A percentile compares a stretch with the other conserved stretches of the same genome.
phyloP scores from a whole-genome alignment of 768 basidiomycete genomes.

The Arthromyces matolae region DNA sequence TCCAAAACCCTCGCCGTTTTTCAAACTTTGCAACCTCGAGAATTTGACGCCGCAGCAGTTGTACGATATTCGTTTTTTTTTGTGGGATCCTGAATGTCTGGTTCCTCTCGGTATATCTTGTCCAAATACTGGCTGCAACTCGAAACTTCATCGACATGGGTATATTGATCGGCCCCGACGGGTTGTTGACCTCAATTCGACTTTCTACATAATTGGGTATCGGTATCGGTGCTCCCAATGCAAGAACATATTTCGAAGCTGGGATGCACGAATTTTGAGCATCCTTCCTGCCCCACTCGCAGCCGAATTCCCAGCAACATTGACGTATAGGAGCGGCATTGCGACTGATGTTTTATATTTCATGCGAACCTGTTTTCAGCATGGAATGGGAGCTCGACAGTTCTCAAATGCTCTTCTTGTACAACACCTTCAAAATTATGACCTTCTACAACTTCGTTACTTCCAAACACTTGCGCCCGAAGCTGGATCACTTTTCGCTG shows the following conservation, averaged over 20 bases:
- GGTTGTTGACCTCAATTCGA: slow-evolving; percentile 12
- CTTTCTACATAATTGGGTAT: slow-evolving; percentile 15
- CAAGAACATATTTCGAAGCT: slow-evolving; percentile 8
- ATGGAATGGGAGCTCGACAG: slow-evolving; percentile 23
- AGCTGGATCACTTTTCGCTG: background rate
- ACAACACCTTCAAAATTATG: slow-evolving; percentile 19
- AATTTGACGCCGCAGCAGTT: slow-evolving; percentile 10
- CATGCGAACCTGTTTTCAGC: slow-evolving; percentile 18
- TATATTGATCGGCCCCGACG: slow-evolving; percentile 6
- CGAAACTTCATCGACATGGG: slow-evolving; percentile 10
- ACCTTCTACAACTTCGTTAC: slow-evolving; percentile 11
- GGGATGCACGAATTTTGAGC: slow-evolving; percentile 7
- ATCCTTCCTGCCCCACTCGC: slow-evolving; percentile 3
- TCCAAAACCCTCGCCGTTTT: background rate
- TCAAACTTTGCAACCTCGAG: background rate
- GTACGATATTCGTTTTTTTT: slow-evolving; percentile 10
- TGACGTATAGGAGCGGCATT: slow-evolving; percentile 21
- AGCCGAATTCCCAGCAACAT: slow-evolving; percentile 18
- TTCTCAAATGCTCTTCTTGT: slow-evolving; percentile 19
- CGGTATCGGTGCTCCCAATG: slow-evolving; percentile 12
- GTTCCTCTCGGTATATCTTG: slow-evolving; percentile 4
- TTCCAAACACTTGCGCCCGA: slow-evolving; percentile 2
- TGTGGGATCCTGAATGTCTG: slow-evolving; percentile 15
- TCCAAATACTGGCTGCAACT: slow-evolving; percentile 5
- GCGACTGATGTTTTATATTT: slow-evolving; percentile 14